Percentiles rank a stretch among this genome's conserved stretches.
These are phyloP conservation scores for Colletotrichum cordylinicola DNA, from an alignment of 2,329 filamentous ascomycete species.

Conservation along the genomic window DNA sequence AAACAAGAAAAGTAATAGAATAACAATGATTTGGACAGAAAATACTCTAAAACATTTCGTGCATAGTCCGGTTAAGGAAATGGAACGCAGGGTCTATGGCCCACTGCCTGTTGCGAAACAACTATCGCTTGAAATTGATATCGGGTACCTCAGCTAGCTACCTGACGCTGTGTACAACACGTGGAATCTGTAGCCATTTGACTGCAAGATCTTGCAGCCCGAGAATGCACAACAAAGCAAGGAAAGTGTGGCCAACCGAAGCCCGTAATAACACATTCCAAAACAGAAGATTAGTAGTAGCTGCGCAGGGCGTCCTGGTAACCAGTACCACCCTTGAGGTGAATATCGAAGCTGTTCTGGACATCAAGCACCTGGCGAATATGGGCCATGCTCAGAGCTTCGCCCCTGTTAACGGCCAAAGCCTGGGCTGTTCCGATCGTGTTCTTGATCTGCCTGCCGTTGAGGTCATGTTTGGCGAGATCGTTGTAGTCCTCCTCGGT, in stretches of 20 bases:
- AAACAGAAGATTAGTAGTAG: constrained; percentile 54
- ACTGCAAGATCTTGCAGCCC: not conserved
- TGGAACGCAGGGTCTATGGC: not conserved
- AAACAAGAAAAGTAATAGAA: not conserved
- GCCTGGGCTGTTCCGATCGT: constrained; percentile 83
- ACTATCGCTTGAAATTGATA: not conserved
- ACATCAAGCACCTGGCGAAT: constrained; percentile 85
- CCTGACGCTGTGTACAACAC: not conserved
- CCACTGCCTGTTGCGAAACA: not conserved
- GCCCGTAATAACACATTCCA: not conserved
- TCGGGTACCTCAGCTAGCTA: not conserved
- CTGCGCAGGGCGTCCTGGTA: constrained; percentile 86
- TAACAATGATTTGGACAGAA: not conserved
- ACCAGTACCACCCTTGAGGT: constrained; percentile 80
- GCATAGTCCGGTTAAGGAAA: not conserved
- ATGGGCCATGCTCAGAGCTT: constrained; percentile 77
- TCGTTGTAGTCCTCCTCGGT: constrained; percentile 70
- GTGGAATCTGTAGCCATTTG: not conserved
- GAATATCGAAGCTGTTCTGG: constrained; percentile 80
- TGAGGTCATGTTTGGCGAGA: constrained; percentile 70
- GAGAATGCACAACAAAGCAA: not conserved
- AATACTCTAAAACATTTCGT: not conserved
- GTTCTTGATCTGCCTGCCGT: constrained; percentile 82
- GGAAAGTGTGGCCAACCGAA: not conserved
- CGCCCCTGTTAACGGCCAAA: constrained; percentile 77